Conservation (phyloP, 192 early-diverging fungal genomes). For the Haplosporangium gracile region DNA sequence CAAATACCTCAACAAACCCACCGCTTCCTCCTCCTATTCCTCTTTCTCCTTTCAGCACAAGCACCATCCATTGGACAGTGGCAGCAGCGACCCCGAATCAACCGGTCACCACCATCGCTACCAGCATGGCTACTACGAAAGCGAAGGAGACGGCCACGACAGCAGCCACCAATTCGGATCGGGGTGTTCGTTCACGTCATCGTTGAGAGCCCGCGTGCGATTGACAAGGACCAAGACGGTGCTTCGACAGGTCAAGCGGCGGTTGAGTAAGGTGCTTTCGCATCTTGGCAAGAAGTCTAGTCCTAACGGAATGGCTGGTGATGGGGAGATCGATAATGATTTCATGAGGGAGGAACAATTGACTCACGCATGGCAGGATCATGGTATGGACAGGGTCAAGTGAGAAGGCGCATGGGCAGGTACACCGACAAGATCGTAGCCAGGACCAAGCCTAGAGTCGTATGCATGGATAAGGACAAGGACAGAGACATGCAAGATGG, state of each 20-base stretch:
- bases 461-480: not conserved
- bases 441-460: not conserved
- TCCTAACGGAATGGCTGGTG: not conserved
- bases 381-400: not conserved
- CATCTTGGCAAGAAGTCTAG: not conserved
- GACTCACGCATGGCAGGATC: not conserved
- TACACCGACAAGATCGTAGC: not conserved
- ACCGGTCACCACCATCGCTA: not conserved
- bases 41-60: not conserved
- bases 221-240: slow-evolving; percentile 34
- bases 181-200: slow-evolving; percentile 23
- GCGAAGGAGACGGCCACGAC: not conserved
- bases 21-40: not conserved
- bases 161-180: not conserved
- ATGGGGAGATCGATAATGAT: not conserved
- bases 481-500: not conserved
- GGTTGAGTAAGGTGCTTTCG: slow-evolving; percentile 24
- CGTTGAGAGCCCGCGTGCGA: slow-evolving; percentile 10
- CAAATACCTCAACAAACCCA: not conserved
- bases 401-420: not conserved
- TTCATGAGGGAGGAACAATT: no score
- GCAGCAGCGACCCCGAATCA: not conserved
- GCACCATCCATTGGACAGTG: not conserved
- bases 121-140: slow-evolving; percentile 2
- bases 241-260: slow-evolving; percentile 36